Percentiles rank a stretch among this genome's conserved stretches.
phyloP scores from a whole-genome alignment of 768 basidiomycete species.

The Boletus sp. region DNA sequence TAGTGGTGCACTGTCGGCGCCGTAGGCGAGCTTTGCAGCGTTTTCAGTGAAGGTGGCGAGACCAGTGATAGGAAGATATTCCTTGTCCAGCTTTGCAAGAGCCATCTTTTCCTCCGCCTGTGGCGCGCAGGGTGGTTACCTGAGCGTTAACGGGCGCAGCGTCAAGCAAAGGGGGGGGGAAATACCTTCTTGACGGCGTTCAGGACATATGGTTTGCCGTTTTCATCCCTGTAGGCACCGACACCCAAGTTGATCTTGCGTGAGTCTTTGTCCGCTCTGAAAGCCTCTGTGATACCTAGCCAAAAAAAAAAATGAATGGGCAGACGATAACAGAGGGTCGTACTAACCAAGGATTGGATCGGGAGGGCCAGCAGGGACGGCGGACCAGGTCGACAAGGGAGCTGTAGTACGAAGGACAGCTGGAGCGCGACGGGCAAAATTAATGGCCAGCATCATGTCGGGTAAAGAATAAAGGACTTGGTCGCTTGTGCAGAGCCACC shows the following conservation, averaged over 20 bases:
- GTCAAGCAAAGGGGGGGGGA: not conserved
- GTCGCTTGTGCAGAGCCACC: not conserved
- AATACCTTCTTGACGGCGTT: constrained; percentile 81
- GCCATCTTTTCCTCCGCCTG: constrained; percentile 77
- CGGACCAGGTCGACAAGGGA: constrained; percentile 71
- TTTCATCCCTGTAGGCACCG: constrained; percentile 91
- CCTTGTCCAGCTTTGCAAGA: constrained; percentile 76
- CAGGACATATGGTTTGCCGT: constrained; percentile 94
- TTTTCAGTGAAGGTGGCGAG: constrained; percentile 80
- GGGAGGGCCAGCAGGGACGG: constrained; percentile 83
- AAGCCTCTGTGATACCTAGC: constrained; percentile 89
- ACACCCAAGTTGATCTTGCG: constrained; percentile 98
- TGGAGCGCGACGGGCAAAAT: constrained; percentile 48
- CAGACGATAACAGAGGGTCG: not conserved
- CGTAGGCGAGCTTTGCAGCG: constrained; percentile 89
- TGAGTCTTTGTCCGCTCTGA: constrained; percentile 90
- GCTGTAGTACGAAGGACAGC: constrained; percentile 37
- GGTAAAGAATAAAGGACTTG: not conserved
- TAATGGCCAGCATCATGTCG: constrained; percentile 39
- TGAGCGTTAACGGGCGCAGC: not conserved
- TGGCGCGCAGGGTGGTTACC: not conserved
- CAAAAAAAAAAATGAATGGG: constrained; percentile 10
- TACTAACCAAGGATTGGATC: constrained; percentile 85
- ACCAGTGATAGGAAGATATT: constrained; percentile 95
- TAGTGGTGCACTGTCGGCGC: constrained; percentile 70